These are phyloP conservation scores for Coccomyxa sp. DNA, from an alignment of 139 green algal species.

Conservation along the genomic window DNA sequence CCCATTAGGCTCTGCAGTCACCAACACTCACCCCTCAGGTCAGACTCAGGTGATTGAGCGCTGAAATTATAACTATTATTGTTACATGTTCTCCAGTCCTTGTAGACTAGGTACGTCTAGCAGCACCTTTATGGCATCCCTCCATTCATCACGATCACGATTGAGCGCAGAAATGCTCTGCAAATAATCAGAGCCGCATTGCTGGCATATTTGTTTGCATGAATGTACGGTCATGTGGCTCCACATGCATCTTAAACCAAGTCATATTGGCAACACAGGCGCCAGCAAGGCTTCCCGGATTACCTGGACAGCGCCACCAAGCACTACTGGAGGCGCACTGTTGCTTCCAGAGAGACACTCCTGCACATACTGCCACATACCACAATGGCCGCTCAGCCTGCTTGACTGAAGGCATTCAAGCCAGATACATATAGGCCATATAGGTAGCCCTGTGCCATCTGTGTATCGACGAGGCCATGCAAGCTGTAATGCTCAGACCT, in stretches of 20 bases:
- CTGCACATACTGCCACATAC: background rate
- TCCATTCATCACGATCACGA: too few species aligned
- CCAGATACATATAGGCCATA: background rate
- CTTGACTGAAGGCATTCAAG: background rate
- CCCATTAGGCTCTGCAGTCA: background rate
- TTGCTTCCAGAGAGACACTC: background rate
- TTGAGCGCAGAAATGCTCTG: background rate
- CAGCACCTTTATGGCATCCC: too few species aligned
- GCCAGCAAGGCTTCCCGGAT: too few species aligned
- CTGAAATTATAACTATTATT: too few species aligned
- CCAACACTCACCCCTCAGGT: background rate
- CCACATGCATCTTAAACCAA: background rate
- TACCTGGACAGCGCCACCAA: background rate
- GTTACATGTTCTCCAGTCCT: too few species aligned
- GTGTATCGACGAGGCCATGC: too few species aligned
- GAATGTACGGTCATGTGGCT: background rate
- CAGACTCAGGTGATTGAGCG: too few species aligned
- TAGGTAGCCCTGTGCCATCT: too few species aligned
- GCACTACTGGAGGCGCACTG: background rate
- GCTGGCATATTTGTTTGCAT: background rate
- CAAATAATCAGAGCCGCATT: background rate
- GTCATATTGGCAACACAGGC: too few species aligned
- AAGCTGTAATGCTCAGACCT: too few species aligned
- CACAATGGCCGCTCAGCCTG: background rate
- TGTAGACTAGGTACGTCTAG: too few species aligned